These are phyloP conservation scores for Dittrichia graveolens DNA, from an alignment of 129 eudicot species.

Conservation along the genomic window DNA sequence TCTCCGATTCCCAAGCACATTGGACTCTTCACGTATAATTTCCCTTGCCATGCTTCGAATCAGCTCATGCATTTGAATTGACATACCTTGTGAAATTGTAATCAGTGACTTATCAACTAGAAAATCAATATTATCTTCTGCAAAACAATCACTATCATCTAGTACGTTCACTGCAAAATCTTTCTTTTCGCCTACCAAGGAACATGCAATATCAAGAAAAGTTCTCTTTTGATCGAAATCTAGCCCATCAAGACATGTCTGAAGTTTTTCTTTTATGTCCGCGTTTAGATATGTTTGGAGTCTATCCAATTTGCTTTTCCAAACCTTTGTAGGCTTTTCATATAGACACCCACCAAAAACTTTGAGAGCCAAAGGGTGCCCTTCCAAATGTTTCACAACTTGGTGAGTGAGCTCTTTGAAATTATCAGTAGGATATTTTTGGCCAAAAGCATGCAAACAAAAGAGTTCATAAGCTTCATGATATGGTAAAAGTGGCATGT, in stretches of 20 bases:
- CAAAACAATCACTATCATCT: neutral
- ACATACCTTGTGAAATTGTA: neutral
- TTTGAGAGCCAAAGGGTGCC: conserved; percentile 28
- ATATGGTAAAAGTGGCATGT: neutral
- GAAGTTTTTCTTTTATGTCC: neutral
- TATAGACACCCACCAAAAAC: conserved; percentile 4
- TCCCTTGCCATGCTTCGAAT: conserved; percentile 23
- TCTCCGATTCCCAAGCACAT: neutral
- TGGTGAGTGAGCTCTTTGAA: neutral
- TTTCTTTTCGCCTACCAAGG: neutral
- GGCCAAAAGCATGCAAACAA: conserved; percentile 6
- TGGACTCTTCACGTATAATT: conserved; percentile 18
- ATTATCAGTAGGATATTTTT: neutral
- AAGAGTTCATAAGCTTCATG: conserved; percentile 14
- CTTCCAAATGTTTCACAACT: conserved; percentile 12
- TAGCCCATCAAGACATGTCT: neutral
- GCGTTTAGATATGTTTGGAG: conserved; percentile 6
- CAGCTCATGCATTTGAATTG: conserved; percentile 19
- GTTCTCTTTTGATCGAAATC: neutral
- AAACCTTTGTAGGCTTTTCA: neutral
- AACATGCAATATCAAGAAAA: conserved; percentile 16
- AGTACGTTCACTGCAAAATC: neutral
- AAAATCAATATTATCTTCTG: neutral
- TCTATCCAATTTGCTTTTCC: conserved; percentile 8
- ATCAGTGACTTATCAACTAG: conserved; percentile 11